Conservation (phyloP, 2,329 filamentous ascomycete genomes). For the Spiromastix sp. region DNA sequence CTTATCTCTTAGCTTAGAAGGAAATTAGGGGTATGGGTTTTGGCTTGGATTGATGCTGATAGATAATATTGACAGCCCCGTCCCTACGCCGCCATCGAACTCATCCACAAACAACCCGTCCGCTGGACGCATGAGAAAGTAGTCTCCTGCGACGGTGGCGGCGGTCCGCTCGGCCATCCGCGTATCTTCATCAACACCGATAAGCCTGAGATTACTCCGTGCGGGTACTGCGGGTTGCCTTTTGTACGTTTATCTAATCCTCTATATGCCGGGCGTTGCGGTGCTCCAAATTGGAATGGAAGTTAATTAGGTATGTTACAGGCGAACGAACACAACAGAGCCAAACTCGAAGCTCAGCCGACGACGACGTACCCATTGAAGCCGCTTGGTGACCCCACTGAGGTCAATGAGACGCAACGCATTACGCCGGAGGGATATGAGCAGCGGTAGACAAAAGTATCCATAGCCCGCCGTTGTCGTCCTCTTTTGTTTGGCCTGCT, state of each 20-base stretch:
- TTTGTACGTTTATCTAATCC: constrained; percentile 56
- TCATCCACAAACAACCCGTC: constrained; percentile 93
- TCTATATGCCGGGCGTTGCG: neutral
- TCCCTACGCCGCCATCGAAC: constrained; percentile 80
- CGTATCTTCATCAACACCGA: constrained; percentile 96
- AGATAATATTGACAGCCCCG: constrained; percentile 53
- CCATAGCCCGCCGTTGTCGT: constrained; percentile 12
- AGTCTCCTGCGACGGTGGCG: constrained; percentile 85
- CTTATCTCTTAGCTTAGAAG: neutral
- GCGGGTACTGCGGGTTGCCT: constrained; percentile 87
- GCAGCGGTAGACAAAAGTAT: constrained; percentile 41
- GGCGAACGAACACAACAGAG: constrained; percentile 84
- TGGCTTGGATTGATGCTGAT: constrained; percentile 6
- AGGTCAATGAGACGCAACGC: constrained; percentile 48
- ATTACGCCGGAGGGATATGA: constrained; percentile 49
- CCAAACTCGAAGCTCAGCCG: constrained; percentile 72
- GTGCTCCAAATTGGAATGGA: constrained; percentile 4
- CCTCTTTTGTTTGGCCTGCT: neutral
- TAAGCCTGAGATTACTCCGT: constrained; percentile 85
- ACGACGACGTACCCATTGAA: constrained; percentile 71
- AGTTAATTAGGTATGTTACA: constrained; percentile 27
- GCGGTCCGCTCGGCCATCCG: constrained; percentile 81
- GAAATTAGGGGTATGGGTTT: neutral
- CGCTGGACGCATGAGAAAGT: constrained; percentile 75
- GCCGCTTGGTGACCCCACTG: constrained; percentile 47